Conservation (phyloP, 2,329 filamentous ascomycete genomes). For the Didymella glomerata region DNA sequence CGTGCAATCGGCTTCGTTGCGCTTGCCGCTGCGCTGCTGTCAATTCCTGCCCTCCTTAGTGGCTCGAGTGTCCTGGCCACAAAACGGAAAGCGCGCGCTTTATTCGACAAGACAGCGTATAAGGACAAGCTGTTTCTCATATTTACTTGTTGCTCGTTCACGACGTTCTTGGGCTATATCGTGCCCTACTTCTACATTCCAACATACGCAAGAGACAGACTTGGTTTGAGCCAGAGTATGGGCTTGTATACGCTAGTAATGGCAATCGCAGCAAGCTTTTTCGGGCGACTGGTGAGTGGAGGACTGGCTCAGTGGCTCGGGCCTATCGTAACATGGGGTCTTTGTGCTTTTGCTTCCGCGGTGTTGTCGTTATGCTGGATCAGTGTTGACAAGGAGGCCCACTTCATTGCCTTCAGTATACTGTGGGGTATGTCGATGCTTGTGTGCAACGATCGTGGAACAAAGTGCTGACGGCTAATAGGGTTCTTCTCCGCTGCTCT, state of each 20-base stretch:
- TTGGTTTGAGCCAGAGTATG: conserved; percentile 42
- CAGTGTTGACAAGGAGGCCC: conserved; percentile 37
- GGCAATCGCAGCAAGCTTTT: conserved; percentile 47
- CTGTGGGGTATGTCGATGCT: conserved; percentile 44
- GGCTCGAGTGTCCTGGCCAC: conserved; percentile 41
- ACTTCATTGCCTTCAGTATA: conserved; percentile 47
- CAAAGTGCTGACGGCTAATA: conserved; percentile 14
- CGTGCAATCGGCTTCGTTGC: conserved; percentile 48
- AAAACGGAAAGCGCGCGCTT: conserved; percentile 41
- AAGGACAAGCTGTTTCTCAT: conserved; percentile 47
- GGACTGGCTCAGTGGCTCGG: conserved; percentile 46
- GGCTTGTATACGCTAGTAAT: conserved; percentile 47
- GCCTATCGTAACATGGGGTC: conserved; percentile 45
- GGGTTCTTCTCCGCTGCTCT: conserved; percentile 51
- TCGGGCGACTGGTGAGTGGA: conserved; percentile 43
- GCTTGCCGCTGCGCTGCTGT: conserved; percentile 41
- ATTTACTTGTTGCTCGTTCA: conserved; percentile 47
- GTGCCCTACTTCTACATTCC: conserved; percentile 52
- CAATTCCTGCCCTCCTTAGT: conserved; percentile 47
- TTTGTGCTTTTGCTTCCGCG: conserved; percentile 41
- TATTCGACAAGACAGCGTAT: conserved; percentile 47
- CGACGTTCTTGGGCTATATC: conserved; percentile 50
- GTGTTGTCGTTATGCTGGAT: conserved; percentile 47
- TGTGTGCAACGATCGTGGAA: neutral
- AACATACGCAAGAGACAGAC: conserved; percentile 42